Conservation (phyloP, 768 basidiomycete genomes). For the Mycena leptocephala region DNA sequence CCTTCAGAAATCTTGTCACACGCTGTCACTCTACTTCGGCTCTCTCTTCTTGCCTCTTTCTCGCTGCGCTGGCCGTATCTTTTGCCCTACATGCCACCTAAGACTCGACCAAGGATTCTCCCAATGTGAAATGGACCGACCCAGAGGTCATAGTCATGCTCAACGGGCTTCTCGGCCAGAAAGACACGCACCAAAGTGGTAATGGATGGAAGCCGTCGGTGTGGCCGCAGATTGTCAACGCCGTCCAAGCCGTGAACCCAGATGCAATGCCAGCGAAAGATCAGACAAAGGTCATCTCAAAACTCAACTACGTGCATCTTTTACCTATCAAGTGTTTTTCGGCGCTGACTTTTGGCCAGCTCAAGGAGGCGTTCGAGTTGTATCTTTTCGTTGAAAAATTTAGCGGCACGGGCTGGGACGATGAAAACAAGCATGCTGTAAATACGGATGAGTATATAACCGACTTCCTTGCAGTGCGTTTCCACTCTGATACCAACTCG, state of each 20-base stretch:
- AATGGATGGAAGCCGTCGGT: background rate
- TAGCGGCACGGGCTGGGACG: background rate
- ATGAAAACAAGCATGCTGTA: constrained; percentile 2
- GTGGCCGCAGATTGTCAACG: background rate
- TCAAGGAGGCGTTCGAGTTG: background rate
- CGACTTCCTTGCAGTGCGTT: background rate
- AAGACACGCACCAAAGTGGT: background rate
- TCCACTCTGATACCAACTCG: background rate
- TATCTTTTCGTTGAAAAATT: constrained; percentile 1
- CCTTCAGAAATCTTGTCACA: no score
- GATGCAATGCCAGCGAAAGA: background rate
- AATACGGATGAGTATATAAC: background rate
- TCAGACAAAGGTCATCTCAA: background rate
- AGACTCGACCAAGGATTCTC: no score
- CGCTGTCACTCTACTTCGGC: no score
- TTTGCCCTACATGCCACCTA: background rate
- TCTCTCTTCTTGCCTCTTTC: no score
- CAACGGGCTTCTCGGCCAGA: background rate
- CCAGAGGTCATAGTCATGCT: background rate
- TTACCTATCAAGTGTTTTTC: background rate
- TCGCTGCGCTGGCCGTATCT: no score
- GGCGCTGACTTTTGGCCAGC: background rate
- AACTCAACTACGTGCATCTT: background rate
- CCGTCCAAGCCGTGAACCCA: background rate
- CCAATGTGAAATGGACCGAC: background rate